A percentile compares a stretch with the other conserved stretches of the same genome.
These are phyloP conservation scores for Dryas drummondii DNA, from an alignment of 306 rosid genomes.

Conservation along the genomic window DNA sequence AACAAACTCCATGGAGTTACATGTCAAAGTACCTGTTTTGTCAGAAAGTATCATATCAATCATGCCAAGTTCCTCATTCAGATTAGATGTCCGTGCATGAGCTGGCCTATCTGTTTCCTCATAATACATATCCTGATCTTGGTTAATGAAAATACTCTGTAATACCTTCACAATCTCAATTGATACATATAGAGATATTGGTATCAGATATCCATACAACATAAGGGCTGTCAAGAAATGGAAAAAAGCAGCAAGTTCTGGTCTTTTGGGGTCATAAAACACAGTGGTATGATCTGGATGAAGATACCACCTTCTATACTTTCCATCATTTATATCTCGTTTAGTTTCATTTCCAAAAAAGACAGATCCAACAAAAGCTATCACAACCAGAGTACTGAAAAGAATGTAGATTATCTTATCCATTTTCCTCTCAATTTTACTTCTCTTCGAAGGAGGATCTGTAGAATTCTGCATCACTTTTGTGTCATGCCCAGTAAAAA, in stretches of 20 bases:
- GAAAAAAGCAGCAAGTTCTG: constrained; percentile 56
- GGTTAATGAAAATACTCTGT: constrained; percentile 80
- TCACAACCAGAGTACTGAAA: constrained; percentile 64
- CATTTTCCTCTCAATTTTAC: constrained; percentile 83
- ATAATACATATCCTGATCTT: constrained; percentile 72
- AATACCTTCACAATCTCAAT: constrained; percentile 91
- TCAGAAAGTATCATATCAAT: constrained; percentile 77
- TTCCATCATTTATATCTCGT: constrained; percentile 44
- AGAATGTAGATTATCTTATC: constrained; percentile 80
- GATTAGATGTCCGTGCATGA: constrained; percentile 80
- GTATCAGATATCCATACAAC: constrained; percentile 87
- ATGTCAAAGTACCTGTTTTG: constrained; percentile 91
- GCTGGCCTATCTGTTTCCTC: constrained; percentile 76
- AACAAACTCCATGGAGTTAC: constrained; percentile 90
- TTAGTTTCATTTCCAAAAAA: constrained; percentile 57
- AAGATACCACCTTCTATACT: constrained; percentile 74
- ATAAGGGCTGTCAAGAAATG: constrained; percentile 87
- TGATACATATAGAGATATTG: constrained; percentile 86
- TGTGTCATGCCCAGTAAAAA: constrained; percentile 85
- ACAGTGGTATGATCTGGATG: constrained; percentile 55
- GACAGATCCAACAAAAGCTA: constrained; percentile 67
- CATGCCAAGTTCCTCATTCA: constrained; percentile 94
- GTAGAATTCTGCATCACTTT: constrained; percentile 89
- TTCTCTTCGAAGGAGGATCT: constrained; percentile 90
- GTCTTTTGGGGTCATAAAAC: constrained; percentile 53